These are phyloP conservation scores for Pichia norvegensis DNA, from an alignment of 1,139 yeast genomes.

Conservation along the genomic window DNA sequence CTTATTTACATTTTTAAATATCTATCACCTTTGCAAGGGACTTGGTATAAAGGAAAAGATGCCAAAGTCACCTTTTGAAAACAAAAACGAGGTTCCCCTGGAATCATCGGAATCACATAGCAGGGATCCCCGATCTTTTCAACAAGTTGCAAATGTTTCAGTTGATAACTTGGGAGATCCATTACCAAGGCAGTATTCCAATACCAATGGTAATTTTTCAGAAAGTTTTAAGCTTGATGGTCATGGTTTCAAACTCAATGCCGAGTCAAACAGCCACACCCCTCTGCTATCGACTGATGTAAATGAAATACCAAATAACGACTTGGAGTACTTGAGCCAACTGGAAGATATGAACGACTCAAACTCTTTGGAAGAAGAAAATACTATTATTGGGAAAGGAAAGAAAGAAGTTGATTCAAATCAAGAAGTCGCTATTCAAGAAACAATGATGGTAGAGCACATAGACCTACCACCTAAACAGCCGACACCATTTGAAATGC, in stretches of 20 bases:
- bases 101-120: not conserved
- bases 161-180: not conserved
- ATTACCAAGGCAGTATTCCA: not conserved
- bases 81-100: not conserved
- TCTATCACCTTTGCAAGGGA: not conserved
- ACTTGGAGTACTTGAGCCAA: not conserved
- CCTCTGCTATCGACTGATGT: not conserved
- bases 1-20: too few relatives aligned
- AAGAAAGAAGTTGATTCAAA: not conserved
- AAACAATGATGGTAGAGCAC: not conserved
- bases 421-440: not conserved
- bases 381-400: not conserved
- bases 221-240: not conserved
- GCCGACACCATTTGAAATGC: constrained; percentile 1
- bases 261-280: not conserved
- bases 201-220: not conserved
- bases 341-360: not conserved
- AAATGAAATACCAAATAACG: not conserved
- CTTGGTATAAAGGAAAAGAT: not conserved
- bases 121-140: not conserved
- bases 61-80: not conserved
- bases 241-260: not conserved
- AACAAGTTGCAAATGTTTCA: not conserved
- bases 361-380: not conserved
- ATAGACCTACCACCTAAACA: not conserved